phyloP scores from a whole-genome alignment of 495 filamentous ascomycete genomes.

The Collariella sp. region DNA sequence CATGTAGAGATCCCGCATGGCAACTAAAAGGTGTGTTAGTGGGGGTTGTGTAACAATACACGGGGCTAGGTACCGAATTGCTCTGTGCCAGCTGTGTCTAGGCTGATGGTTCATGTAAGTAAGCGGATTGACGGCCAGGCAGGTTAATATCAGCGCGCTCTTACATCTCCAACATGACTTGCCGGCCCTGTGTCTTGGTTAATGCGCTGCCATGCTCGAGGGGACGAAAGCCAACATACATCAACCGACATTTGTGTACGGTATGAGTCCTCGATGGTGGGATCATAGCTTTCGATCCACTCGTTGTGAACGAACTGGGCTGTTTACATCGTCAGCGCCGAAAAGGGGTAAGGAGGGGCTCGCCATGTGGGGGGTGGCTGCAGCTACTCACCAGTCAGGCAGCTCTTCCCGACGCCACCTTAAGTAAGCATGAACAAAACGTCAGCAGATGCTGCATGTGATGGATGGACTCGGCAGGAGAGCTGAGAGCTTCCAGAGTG shows the following conservation, averaged over 20 bases:
- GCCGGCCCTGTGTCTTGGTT: slow-evolving; percentile 59
- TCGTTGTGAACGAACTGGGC: slow-evolving; percentile 99
- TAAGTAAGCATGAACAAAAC: slow-evolving; percentile 17
- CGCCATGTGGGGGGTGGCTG: slow-evolving; percentile 1
- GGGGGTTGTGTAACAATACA: neutral
- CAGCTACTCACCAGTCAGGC: slow-evolving; percentile 72
- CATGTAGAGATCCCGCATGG: slow-evolving; percentile 87
- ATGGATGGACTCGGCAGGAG: slow-evolving; percentile 14
- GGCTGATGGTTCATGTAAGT: slow-evolving; percentile 39
- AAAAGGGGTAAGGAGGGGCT: slow-evolving; percentile 1
- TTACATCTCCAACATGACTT: slow-evolving; percentile 96
- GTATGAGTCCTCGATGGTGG: slow-evolving; percentile 95
- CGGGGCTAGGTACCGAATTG: slow-evolving; percentile 68
- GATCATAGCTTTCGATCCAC: slow-evolving; percentile 98
- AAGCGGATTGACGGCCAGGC: slow-evolving; percentile 6
- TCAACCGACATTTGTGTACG: slow-evolving; percentile 90
- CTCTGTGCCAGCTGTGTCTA: slow-evolving; percentile 96
- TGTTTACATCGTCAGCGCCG: slow-evolving; percentile 32
- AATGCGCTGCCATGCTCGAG: neutral
- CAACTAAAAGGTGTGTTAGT: slow-evolving; percentile 26
- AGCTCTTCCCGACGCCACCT: slow-evolving; percentile 98
- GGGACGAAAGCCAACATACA: slow-evolving; percentile 46
- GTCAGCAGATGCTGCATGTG: slow-evolving; percentile 29
- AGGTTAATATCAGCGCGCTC: neutral
- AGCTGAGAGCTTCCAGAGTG: neutral